These are phyloP conservation scores for Phytophthora pluvialis DNA, from an alignment of 352 stramenopile species.

Conservation along the genomic window DNA sequence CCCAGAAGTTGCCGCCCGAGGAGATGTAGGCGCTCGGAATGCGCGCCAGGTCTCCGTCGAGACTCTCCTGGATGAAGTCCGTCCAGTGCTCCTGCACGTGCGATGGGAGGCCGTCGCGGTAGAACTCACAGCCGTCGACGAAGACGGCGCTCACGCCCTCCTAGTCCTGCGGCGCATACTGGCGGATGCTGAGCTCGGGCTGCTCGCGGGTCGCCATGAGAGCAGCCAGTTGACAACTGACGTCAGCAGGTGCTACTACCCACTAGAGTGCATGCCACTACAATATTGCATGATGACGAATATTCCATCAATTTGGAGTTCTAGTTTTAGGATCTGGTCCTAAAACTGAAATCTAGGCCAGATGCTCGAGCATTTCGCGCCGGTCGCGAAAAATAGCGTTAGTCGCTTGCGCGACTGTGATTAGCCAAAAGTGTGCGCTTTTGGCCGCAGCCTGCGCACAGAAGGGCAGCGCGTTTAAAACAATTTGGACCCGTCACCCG, in stretches of 20 bases:
- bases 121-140: constrained; percentile 33
- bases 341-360: too few species aligned
- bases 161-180: constrained; percentile 26
- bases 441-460: too few species aligned
- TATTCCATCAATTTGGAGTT: too few species aligned
- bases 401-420: too few species aligned
- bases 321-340: too few species aligned
- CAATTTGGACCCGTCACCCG: too few species aligned
- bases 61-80: constrained; percentile 38
- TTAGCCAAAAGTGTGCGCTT: too few species aligned
- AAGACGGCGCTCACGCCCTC: constrained; percentile 36
- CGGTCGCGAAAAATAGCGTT: too few species aligned
- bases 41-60: constrained; percentile 34
- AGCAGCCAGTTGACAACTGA: background rate
- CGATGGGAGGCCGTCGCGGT: constrained; percentile 19
- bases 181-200: constrained; percentile 23
- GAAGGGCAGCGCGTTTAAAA: too few species aligned
- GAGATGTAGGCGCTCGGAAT: constrained; percentile 41
- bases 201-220: constrained; percentile 6
- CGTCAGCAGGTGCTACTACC: constrained; percentile 1
- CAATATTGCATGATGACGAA: too few species aligned
- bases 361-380: too few species aligned
- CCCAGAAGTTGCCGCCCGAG: constrained; percentile 52
- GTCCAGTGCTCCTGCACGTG: constrained; percentile 34
- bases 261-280: too few species aligned